Evolutionary conservation across 768 basidiomycete genomes (phyloP), one percentile per base, ranked within the genome.

Genomic region (Rhodotorula babjevae): DNA sequence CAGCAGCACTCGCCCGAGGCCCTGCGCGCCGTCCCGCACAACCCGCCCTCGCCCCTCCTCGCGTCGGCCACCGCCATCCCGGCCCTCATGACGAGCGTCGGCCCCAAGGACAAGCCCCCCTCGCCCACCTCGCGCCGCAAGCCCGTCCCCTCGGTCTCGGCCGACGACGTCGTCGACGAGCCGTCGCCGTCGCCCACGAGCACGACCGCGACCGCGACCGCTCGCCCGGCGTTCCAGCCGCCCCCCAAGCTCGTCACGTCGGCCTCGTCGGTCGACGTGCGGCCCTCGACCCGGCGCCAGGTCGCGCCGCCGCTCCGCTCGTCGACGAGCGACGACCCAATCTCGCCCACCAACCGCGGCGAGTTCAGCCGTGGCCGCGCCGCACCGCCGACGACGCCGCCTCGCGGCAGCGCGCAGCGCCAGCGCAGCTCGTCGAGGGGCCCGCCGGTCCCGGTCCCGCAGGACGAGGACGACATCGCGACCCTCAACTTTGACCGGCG

Each of bases 401-500:
- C n/a, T 44, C 60, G 23, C 42, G 1, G 27, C 12, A 25, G 12
- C 6, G 42, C 44, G 21, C 27, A 6, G 21, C 15, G 31, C 23
- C n/a, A 10, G 58, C 40, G 58, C 15, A 57, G 31, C 40, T 5
- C 29, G 33, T 57, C 55, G 18, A 19, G 25, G n/a, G 53, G 29
- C 40, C 49, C 58, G n/a, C 60, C 60, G 6, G 60, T 61, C 29
- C 55, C 42, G 11, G 44, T 18, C 16, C 29, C 36, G 6, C 40
- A 42, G 10, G 70, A 67, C n/a, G 70, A 60, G 47, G 70, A 70
- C 65, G 73, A 74, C 47, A 59, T 74, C 44, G 53, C 69, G 29
- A 67, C 69, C 12, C 60, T 75, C 59, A 75, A 75, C 61, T 75
- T 75, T 19, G n/a, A 52, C 6, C 74, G 74, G 2, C 67, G 74